A percentile compares a stretch with the other conserved stretches of the same genome.
phyloP scores from a whole-genome alignment of 2,329 filamentous ascomycete species.

The Phyllosticta citriasiana region DNA sequence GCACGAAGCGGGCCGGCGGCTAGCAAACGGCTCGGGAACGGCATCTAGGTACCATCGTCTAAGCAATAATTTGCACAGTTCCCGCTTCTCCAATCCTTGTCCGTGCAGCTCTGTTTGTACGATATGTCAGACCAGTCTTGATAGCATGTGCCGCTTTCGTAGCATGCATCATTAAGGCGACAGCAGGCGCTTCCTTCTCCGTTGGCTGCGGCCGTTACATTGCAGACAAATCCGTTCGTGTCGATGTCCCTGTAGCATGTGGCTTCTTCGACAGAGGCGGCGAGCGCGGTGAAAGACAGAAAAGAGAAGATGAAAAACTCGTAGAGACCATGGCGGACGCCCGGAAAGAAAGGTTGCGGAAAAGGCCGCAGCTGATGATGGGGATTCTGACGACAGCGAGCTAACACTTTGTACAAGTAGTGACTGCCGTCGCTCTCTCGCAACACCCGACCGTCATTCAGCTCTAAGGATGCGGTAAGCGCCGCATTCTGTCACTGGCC shows the following conservation, averaged over 20 bases:
- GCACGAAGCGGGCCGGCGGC: not conserved
- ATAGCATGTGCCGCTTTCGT: constrained; percentile 5
- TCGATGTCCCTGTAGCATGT: constrained; percentile 1
- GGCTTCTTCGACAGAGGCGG: not conserved
- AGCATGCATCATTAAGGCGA: constrained; percentile 4
- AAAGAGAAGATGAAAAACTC: not conserved
- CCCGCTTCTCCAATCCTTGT: not conserved
- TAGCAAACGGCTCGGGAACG: not conserved
- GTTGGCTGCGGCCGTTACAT: constrained; percentile 1
- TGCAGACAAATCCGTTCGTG: constrained; percentile 3
- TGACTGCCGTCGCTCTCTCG: not conserved
- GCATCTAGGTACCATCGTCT: not conserved
- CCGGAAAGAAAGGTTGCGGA: not conserved
- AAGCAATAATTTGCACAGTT: constrained; percentile 1
- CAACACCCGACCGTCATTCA: not conserved
- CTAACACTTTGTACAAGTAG: not conserved
- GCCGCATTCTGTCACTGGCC: no score
- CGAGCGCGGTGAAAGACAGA: not conserved
- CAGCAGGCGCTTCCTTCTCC: constrained; percentile 5
- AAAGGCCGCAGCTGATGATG: not conserved
- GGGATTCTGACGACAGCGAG: not conserved
- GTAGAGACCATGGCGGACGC: not conserved
- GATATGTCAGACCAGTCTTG: constrained; percentile 9
- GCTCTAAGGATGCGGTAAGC: not conserved
- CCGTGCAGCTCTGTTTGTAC: constrained; percentile 6